A percentile compares a stretch with the other conserved stretches of the same genome.
These are phyloP conservation scores for Heterobasidion annosum DNA, from an alignment of 1,284 basidiomycete species.

Conservation along the genomic window DNA sequence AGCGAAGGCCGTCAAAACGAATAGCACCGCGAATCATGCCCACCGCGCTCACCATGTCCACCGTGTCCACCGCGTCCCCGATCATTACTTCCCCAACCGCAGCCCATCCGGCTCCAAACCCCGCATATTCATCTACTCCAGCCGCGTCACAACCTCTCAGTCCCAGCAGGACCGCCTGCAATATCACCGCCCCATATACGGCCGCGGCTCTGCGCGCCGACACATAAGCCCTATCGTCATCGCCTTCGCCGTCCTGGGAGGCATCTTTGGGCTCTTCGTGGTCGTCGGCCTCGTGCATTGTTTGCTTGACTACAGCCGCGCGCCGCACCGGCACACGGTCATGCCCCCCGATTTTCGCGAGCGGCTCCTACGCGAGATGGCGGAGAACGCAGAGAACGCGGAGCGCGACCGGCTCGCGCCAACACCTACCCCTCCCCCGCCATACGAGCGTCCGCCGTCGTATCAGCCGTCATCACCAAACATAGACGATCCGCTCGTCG, in stretches of 20 bases:
- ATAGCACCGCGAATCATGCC: background rate
- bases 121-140: conserved; percentile 3
- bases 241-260: conserved; percentile 37
- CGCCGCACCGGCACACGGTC: conserved; percentile 34
- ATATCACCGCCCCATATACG: conserved; percentile 9
- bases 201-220: conserved; percentile 13
- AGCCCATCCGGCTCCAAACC: background rate
- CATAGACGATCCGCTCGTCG: too few relatives aligned
- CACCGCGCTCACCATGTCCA: background rate
- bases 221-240: conserved; percentile 20
- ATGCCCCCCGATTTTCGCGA: conserved; percentile 29
- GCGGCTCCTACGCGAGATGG: conserved; percentile 42
- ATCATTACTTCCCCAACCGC: background rate
- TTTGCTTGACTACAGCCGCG: conserved; percentile 30
- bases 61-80: background rate
- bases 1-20: background rate
- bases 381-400: background rate
- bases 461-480: background rate
- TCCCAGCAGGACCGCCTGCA: conserved; percentile 5
- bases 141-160: conserved; percentile 1
- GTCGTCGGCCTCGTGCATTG: conserved; percentile 30
- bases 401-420: conserved; percentile 1
- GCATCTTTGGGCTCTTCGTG: conserved; percentile 25
- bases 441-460: background rate
- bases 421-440: background rate